These are phyloP conservation scores for Colletotrichum camelliae DNA, from an alignment of 2,329 filamentous ascomycete species.

Conservation along the genomic window DNA sequence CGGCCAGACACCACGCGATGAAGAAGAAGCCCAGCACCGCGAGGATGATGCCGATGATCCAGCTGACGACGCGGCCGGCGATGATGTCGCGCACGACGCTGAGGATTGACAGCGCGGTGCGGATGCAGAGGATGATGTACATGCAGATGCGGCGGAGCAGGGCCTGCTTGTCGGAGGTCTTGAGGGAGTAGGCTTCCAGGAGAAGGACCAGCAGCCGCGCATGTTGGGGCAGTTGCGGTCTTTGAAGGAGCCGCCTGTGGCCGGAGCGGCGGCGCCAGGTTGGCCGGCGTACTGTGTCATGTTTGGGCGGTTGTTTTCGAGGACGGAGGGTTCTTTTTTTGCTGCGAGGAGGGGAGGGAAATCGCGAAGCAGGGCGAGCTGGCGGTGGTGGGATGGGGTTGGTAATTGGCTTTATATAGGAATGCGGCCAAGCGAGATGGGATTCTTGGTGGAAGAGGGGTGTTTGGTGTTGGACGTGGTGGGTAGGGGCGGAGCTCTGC, in stretches of 20 bases:
- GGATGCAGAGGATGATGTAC: constrained; percentile 2
- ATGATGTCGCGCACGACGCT: background rate
- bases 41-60: constrained; percentile 3
- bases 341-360: background rate
- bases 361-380: background rate
- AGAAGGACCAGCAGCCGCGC: constrained; percentile 15
- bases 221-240: constrained; percentile 9
- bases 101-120: constrained; percentile 5
- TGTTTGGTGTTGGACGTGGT: background rate
- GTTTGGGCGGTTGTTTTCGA: background rate
- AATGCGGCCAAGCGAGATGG: background rate
- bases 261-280: background rate
- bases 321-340: background rate
- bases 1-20: constrained; percentile 13
- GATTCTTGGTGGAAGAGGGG: background rate
- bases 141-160: constrained; percentile 15
- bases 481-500: background rate
- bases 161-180: constrained; percentile 1
- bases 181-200: constrained; percentile 11
- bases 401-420: background rate
- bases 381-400: background rate
- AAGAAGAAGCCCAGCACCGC: constrained; percentile 6
- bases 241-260: background rate
- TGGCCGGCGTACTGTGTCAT: background rate
- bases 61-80: background rate